Evolutionary conservation across 163 green algal genomes (phyloP), one percentile per base, ranked within the genome.

Genomic region (Scenedesmus sp.): DNA sequence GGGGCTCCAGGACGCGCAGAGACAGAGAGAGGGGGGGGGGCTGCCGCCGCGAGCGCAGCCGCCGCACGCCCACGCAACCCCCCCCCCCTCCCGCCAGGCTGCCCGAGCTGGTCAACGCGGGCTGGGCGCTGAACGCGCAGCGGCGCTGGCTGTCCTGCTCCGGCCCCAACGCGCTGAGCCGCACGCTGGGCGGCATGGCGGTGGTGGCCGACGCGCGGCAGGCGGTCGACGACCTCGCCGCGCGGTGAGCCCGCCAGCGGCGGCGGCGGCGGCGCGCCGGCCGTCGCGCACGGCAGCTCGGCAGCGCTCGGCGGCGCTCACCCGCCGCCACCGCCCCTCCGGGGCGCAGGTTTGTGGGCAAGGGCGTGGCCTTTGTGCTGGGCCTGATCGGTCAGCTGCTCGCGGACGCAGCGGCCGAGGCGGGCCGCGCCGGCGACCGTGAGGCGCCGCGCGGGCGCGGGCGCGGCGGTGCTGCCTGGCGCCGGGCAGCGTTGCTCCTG

Each of bases 131-230:
- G 51, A 53, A 70, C 18, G 51, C 31, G 13, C 31, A 62, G 39
- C 75, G 39, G 26, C 11, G 11, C 13, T 34, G 60, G 28, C 62
- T 81, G 47, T 7, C 42, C 39, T n/a, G 70, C 33, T 10, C 18
- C 13, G 0, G 66, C 26, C 2, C 14, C 47, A 48, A 36, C 66
- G 36, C 48, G 15, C 36, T 81, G 11, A 66, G 36, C 60, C 62
- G 47, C 4, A 33, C 74, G 73, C n/a, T 81, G 24, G 50, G 26
- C 6, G 22, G 51, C 29, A 81, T 81, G 60, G 51, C 60, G 34
- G 60, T 62, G 2, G 62, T 81, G 9, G 56, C 24, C 47, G 73
- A 81, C 33, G 60, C 60, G 13, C 73, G 58, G 54, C 24, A 11
- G 45, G 36, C 44, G 13, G 63, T 82, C 36, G 45, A 76, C 28